phyloP scores from a whole-genome alignment of 192 early-diverging fungal genomes.

The Gigaspora rosea region DNA sequence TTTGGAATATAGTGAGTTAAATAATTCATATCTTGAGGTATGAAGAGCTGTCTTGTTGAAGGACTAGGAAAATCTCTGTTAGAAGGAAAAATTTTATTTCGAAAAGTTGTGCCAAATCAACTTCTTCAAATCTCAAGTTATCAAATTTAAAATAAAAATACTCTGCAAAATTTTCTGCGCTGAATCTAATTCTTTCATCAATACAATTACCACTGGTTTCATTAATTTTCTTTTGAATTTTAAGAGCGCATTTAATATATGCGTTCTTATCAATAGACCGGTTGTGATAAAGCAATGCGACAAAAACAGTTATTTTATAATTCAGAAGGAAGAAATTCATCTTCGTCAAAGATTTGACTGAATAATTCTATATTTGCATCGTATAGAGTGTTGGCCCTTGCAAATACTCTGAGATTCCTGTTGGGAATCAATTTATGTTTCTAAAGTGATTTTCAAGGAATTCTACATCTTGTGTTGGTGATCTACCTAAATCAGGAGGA shows the following conservation, averaged over 20 bases:
- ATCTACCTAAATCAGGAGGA: background rate
- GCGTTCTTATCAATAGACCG: background rate
- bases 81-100: too few relatives aligned
- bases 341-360: background rate
- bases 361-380: background rate
- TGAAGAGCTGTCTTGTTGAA: too few relatives aligned
- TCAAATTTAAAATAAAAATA: too few relatives aligned
- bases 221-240: background rate
- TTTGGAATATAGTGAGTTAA: too few relatives aligned
- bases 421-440: background rate
- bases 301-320: background rate
- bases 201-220: too few relatives aligned
- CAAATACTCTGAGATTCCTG: background rate
- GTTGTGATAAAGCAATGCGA: background rate
- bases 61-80: too few relatives aligned
- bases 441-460: background rate
- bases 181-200: too few relatives aligned
- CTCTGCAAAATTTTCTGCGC: too few relatives aligned
- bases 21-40: too few relatives aligned
- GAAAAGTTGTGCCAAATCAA: too few relatives aligned
- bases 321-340: background rate
- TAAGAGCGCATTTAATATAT: background rate
- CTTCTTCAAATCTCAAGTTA: too few relatives aligned
- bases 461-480: background rate
- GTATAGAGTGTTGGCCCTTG: background rate